Percentiles rank a stretch among this genome's conserved stretches.
Conservation (phyloP, 495 filamentous ascomycete genomes). For the Xylaria cubensis region DNA sequence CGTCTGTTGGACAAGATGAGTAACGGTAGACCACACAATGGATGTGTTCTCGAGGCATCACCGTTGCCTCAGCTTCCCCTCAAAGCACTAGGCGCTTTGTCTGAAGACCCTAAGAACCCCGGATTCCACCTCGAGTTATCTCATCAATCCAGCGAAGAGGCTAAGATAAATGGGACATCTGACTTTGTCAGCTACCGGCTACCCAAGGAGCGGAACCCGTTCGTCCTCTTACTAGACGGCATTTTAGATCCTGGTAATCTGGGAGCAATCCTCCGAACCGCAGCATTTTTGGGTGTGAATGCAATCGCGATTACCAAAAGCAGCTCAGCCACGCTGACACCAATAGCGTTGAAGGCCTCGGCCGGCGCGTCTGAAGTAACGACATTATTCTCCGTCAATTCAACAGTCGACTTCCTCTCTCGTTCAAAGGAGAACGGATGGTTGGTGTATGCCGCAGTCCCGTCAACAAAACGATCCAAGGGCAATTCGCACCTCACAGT, state of each 20-base stretch:
- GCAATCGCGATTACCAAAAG: slow-evolving; percentile 72
- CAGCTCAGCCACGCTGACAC: slow-evolving; percentile 72
- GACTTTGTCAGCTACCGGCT: slow-evolving; percentile 48
- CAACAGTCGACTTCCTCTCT: slow-evolving; percentile 71
- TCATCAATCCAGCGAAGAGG: slow-evolving; percentile 76
- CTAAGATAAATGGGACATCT: slow-evolving; percentile 68
- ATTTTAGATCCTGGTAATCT: slow-evolving; percentile 89
- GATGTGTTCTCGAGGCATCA: slow-evolving; percentile 86
- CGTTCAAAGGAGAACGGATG: slow-evolving; percentile 74
- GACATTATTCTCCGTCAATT: slow-evolving; percentile 68
- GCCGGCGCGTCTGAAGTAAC: slow-evolving; percentile 84
- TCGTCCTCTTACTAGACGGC: slow-evolving; percentile 83
- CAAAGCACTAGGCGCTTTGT: slow-evolving; percentile 58
- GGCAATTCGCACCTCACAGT: slow-evolving; percentile 37
- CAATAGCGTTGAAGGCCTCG: slow-evolving; percentile 83
- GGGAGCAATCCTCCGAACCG: slow-evolving; percentile 84
- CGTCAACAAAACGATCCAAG: slow-evolving; percentile 49
- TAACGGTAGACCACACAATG: slow-evolving; percentile 85
- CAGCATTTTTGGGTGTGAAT: slow-evolving; percentile 83
- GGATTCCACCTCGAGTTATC: slow-evolving; percentile 65
- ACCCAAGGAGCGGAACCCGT: slow-evolving; percentile 64
- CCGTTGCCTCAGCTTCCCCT: slow-evolving; percentile 79
- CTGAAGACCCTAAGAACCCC: slow-evolving; percentile 43
- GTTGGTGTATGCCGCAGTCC: slow-evolving; percentile 80
- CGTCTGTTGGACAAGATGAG: slow-evolving; percentile 83